Conservation (phyloP, 2,329 filamentous ascomycete species). For the Diaporthe vaccinii region DNA sequence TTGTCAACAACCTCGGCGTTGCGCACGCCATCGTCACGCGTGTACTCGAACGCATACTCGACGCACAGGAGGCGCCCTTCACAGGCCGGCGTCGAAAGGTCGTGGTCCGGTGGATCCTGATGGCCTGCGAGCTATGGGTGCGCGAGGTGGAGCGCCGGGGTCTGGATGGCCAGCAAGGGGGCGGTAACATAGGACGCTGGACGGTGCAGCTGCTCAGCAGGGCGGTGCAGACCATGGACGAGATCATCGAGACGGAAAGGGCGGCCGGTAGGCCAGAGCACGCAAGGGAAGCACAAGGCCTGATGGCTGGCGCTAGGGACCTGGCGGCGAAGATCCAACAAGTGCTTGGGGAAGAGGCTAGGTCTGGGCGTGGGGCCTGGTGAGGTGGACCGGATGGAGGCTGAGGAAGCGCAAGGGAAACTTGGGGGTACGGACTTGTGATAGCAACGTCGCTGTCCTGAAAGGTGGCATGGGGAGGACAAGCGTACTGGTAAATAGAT, state of each 20-base stretch:
- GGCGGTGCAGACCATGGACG: slow-evolving; percentile 33
- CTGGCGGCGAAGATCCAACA: slow-evolving; percentile 29
- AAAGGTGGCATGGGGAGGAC: neutral
- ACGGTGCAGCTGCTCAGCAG: slow-evolving; percentile 39
- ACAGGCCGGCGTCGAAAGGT: slow-evolving; percentile 63
- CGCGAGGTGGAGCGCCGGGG: slow-evolving; percentile 63
- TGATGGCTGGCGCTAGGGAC: slow-evolving; percentile 10
- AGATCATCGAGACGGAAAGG: slow-evolving; percentile 32
- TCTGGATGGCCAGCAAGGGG: slow-evolving; percentile 25
- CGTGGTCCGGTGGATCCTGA: slow-evolving; percentile 68
- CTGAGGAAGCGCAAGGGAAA: neutral
- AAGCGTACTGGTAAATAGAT: slow-evolving; percentile 20
- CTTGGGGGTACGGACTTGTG: neutral
- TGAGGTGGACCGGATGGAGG: neutral
- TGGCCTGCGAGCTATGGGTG: slow-evolving; percentile 63
- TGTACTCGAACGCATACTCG: slow-evolving; percentile 69
- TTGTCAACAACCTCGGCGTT: slow-evolving; percentile 67
- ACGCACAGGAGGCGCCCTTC: slow-evolving; percentile 72
- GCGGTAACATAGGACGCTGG: slow-evolving; percentile 39
- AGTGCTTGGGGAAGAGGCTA: slow-evolving; percentile 23
- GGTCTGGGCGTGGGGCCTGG: slow-evolving; percentile 7
- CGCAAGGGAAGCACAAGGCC: slow-evolving; percentile 6
- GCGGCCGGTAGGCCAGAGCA: slow-evolving; percentile 17
- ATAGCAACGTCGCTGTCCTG: neutral
- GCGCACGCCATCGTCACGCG: slow-evolving; percentile 69